phyloP scores from a whole-genome alignment of 2,329 filamentous ascomycete species.

The Hirsutella thompsonii region DNA sequence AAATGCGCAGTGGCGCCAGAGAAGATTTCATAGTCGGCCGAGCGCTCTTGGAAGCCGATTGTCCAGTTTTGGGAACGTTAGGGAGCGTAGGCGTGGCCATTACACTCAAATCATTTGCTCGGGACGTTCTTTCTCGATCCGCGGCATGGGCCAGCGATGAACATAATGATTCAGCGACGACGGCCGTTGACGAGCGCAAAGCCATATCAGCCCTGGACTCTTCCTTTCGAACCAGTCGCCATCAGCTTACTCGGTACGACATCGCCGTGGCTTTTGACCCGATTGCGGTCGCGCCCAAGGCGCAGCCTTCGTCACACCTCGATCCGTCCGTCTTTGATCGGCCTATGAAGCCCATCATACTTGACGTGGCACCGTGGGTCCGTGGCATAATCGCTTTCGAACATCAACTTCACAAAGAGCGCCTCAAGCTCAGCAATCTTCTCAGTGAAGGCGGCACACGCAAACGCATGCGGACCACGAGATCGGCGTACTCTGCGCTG shows the following conservation, averaged over 20 bases:
- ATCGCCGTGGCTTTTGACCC: slow-evolving; percentile 48
- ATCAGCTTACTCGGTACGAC: slow-evolving; percentile 32
- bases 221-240: slow-evolving; percentile 17
- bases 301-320: slow-evolving; percentile 26
- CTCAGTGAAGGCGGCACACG: slow-evolving; percentile 41
- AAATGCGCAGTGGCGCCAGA: slow-evolving; percentile 29
- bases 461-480: slow-evolving; percentile 53
- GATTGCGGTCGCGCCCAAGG: slow-evolving; percentile 38
- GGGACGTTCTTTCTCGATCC: slow-evolving; percentile 10
- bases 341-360: slow-evolving; percentile 47
- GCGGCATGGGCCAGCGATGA: background rate
- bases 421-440: slow-evolving; percentile 47
- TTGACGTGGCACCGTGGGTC: slow-evolving; percentile 84
- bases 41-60: slow-evolving; percentile 32
- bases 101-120: slow-evolving; percentile 15
- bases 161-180: slow-evolving; percentile 5
- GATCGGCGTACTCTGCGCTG: slow-evolving; percentile 62
- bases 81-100: slow-evolving; percentile 14
- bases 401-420: slow-evolving; percentile 53
- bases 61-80: slow-evolving; percentile 15
- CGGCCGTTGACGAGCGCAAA: slow-evolving; percentile 18
- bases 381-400: slow-evolving; percentile 74
- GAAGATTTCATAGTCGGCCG: slow-evolving; percentile 40
- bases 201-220: slow-evolving; percentile 23
- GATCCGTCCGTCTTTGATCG: slow-evolving; percentile 68